A percentile compares a stretch with the other conserved stretches of the same genome.
Evolutionary conservation across 2,329 filamentous ascomycete genomes (phyloP).

Genomic region (Fusarium keratoplasticum): DNA sequence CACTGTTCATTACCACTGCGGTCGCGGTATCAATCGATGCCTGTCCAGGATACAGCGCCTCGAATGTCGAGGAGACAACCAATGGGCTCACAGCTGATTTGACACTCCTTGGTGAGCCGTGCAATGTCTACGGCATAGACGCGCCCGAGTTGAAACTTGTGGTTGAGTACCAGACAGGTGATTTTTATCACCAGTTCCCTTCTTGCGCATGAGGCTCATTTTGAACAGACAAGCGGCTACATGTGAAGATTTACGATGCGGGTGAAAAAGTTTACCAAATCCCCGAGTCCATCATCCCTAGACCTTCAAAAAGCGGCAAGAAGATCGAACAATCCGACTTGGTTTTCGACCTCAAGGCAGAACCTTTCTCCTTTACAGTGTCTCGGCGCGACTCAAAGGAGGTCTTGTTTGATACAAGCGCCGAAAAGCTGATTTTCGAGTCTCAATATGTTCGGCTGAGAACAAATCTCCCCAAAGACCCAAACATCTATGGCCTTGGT

Average conservation of each 20-base stretch:
- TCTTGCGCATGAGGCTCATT: not conserved
- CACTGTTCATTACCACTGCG: not conserved
- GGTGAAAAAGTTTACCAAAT: conserved; percentile 2
- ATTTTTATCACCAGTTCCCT: too few relatives aligned
- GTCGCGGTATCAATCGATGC: not conserved
- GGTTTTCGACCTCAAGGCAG: not conserved
- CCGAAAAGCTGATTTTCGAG: not conserved
- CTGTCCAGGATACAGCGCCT: not conserved
- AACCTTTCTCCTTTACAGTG: not conserved
- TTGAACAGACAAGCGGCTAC: not conserved
- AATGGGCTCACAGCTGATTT: not conserved
- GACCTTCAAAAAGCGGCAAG: not conserved
- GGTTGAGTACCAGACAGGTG: conserved; percentile 2
- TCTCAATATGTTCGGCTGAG: not conserved
- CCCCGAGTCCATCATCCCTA: conserved; percentile 2
- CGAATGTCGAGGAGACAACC: not conserved
- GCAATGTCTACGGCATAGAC: conserved; percentile 5
- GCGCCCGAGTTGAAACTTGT: not conserved
- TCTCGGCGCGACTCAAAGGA: not conserved
- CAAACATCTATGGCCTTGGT: conserved; percentile 3
- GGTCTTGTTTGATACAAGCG: conserved; percentile 1
- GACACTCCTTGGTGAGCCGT: not conserved
- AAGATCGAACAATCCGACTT: not conserved
- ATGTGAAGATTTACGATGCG: not conserved
- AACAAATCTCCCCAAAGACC: not conserved